Conservation (phyloP, 441 rosid genomes). For the Croton setiger region DNA sequence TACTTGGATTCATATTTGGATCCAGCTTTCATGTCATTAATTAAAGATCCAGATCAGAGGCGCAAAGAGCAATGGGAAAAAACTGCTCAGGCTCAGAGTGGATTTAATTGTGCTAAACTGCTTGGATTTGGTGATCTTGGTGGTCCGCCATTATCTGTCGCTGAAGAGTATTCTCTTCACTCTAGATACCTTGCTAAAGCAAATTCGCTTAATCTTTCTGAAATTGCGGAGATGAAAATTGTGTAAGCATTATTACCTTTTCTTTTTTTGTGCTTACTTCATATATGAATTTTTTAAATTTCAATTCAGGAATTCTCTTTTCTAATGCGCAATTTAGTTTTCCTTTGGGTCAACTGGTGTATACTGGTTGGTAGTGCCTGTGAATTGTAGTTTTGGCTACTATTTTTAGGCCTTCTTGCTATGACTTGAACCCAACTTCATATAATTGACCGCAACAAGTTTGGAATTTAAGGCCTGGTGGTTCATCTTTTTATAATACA, state of each 20-base stretch:
- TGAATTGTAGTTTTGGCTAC: not conserved
- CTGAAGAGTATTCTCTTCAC: slow-evolving; percentile 98
- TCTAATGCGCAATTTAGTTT: slow-evolving; percentile 7
- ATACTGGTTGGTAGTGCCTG: slow-evolving; percentile 3
- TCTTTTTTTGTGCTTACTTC: slow-evolving; percentile 12
- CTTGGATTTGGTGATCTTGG: slow-evolving; percentile 98
- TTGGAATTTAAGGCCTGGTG: not conserved
- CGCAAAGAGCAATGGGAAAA: slow-evolving; percentile 98
- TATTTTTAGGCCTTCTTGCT: not conserved
- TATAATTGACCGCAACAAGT: not conserved
- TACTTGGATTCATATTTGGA: slow-evolving; percentile 90
- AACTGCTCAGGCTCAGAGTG: slow-evolving; percentile 81
- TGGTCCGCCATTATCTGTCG: slow-evolving; percentile 79
- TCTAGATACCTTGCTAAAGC: slow-evolving; percentile 96
- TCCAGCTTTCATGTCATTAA: slow-evolving; percentile 98
- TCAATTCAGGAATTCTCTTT: not conserved
- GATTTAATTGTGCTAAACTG: slow-evolving; percentile 86
- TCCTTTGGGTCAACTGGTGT: slow-evolving; percentile 2
- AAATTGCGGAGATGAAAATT: slow-evolving; percentile 98
- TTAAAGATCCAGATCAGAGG: slow-evolving; percentile 97
- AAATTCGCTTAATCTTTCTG: slow-evolving; percentile 89
- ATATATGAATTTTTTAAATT: not conserved
- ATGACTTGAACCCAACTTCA: not conserved
- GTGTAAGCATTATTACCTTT: slow-evolving; percentile 53
- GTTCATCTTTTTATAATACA: slow-evolving; percentile 2